Conservation (phyloP, 192 early-diverging fungal genomes). For the Irineochytrium annulatum region DNA sequence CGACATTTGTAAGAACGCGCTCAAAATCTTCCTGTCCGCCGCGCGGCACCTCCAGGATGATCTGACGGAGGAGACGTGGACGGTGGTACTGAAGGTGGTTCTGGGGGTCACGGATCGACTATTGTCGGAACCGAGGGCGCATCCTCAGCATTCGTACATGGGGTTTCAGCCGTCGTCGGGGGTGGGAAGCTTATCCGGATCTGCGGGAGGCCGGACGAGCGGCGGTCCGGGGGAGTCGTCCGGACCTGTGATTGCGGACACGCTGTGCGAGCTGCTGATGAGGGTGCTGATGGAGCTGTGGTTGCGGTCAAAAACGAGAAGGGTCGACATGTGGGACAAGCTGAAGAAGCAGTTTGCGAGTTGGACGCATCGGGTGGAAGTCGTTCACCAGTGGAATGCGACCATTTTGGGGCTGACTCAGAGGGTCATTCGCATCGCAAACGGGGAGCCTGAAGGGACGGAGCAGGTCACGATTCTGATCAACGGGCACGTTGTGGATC, state of each 20-base stretch:
- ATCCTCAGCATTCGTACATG: neutral
- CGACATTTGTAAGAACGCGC: conserved; percentile 69
- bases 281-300: conserved; percentile 73
- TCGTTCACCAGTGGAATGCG: conserved; percentile 73
- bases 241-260: conserved; percentile 63
- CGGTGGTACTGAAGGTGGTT: conserved; percentile 72
- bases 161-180: conserved; percentile 5
- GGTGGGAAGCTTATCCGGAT: no score
- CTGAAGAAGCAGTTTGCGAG: conserved; percentile 53
- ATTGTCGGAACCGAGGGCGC: conserved; percentile 46
- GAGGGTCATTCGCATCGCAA: conserved; percentile 61
- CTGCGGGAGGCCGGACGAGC: neutral
- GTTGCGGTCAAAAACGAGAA: conserved; percentile 62
- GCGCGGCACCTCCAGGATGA: conserved; percentile 52
- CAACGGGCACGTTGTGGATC: conserved; percentile 9
- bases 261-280: conserved; percentile 68
- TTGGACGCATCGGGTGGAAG: conserved; percentile 74
- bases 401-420: conserved; percentile 63
- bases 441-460: conserved; percentile 63
- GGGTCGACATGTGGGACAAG: conserved; percentile 76
- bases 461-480: conserved; percentile 42
- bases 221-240: conserved; percentile 17
- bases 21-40: conserved; percentile 59
- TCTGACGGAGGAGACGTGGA: conserved; percentile 76
- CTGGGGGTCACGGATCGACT: conserved; percentile 73